Percentiles rank a stretch among this genome's conserved stretches.
These are phyloP conservation scores for Oryza brachyantha DNA, from an alignment of 176 grass and related monocot species.

Conservation along the genomic window DNA sequence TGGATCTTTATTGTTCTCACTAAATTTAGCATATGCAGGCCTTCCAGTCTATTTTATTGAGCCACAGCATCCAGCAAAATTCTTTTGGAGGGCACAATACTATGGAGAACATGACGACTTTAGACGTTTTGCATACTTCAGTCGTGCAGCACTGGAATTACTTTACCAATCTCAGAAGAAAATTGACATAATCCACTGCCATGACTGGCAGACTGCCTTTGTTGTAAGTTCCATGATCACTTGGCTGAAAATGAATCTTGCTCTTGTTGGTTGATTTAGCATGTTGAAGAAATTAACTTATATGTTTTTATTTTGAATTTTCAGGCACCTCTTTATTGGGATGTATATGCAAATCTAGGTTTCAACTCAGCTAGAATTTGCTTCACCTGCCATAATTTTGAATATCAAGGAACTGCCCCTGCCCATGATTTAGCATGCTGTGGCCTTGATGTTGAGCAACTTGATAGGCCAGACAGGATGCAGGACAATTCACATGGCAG, in stretches of 20 bases:
- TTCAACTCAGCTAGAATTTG: conserved; percentile 95
- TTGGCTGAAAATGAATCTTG: conserved; percentile 8
- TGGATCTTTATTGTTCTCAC: conserved; percentile 23
- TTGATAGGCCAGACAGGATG: conserved; percentile 90
- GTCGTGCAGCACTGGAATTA: conserved; percentile 85
- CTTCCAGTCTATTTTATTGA: conserved; percentile 97
- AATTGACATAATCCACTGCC: conserved; percentile 96
- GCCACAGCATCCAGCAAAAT: conserved; percentile 84
- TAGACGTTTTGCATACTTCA: conserved; percentile 89
- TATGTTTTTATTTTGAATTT: conserved; percentile 12
- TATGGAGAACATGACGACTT: conserved; percentile 97
- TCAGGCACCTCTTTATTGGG: conserved; percentile 97
- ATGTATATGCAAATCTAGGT: conserved; percentile 75
- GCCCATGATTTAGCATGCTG: conserved; percentile 76
- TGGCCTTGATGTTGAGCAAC: conserved; percentile 82
- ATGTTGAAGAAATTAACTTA: background rate
- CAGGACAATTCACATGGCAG: conserved; percentile 75
- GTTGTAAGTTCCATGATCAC: conserved; percentile 50
- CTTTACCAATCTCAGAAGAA: conserved; percentile 75
- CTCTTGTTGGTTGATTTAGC: conserved; percentile 19
- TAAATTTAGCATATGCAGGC: conserved; percentile 54
- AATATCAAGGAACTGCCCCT: conserved; percentile 82
- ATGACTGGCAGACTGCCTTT: conserved; percentile 99
- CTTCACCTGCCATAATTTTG: conserved; percentile 98
- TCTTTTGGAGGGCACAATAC: conserved; percentile 80